Base-by-base conservation (phyloP, 345 rosid species). In the Carallia pectinifolia region DNA sequence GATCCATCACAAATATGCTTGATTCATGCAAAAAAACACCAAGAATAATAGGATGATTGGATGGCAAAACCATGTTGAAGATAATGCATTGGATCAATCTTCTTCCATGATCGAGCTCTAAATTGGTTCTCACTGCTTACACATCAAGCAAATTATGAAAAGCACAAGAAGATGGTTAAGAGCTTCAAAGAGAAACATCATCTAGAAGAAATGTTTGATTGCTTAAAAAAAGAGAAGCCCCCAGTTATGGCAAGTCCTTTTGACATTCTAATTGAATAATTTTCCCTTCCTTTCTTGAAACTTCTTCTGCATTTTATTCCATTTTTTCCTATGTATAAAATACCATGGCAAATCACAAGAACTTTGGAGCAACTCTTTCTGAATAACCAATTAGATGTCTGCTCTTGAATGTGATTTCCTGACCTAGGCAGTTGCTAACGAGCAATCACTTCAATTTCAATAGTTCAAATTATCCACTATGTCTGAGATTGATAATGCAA, bases 1-100 rank as follows among this genome's bases (percentile, higher is more conserved):
- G 19, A 17, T 48, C 62, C 47, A 44, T 64, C 23, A 44, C 56
- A 54, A 27, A 33, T 53, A 30, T 40, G 18, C 56, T 54, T 31
- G 19, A 63, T 71, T 63, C 68, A 71, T 64, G 55, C 16, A 34
- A 30, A 71, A 71, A 63, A 27, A 38, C 23, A 60, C 39, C 40
- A 53, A 17, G n/a, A 53, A 59, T 34, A 36, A 37, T 58, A 17
- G 1, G 4, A 17, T 13, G 7, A 2, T 17, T 44, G 52, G 40
- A 50, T 39, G 44, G 52, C 66, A 33, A 29, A 2, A 3, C 7
- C 4, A 9, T 13, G 55, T 16, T 61, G 31, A 61, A 34, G 5
- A 61, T 36, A 48, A 29, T 36, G 6, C 3, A 5, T 53, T 18
- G 50, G n/a, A 33, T 59, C 47, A 31, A 44, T 16, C 1, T 5